Percentiles rank a stretch among this genome's conserved stretches.
Conservation (phyloP, 441 rosid species). For the Breynia disticha region DNA sequence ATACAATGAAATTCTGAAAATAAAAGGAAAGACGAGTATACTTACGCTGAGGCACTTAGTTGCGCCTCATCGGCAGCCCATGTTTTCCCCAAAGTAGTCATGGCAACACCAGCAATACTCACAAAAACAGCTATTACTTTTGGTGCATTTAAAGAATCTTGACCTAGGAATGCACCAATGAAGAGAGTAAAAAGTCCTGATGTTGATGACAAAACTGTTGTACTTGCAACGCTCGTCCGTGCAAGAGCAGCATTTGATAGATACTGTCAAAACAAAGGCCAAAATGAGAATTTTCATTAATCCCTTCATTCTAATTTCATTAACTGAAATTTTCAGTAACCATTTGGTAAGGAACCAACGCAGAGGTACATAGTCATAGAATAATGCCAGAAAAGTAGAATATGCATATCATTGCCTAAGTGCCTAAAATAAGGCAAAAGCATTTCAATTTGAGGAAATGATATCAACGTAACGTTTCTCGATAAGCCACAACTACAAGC, state of each 20-base stretch:
- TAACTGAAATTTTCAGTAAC: neutral
- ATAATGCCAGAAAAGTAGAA: too few relatives aligned
- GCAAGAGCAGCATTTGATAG: conserved; percentile 97
- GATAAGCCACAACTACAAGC: neutral
- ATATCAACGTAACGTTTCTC: too few relatives aligned
- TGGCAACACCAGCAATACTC: conserved; percentile 92
- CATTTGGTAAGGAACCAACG: neutral
- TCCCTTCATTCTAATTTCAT: conserved; percentile 3
- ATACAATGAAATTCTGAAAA: neutral
- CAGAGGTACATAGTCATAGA: too few relatives aligned
- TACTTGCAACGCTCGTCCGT: conserved; percentile 94
- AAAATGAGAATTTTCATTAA: conserved; percentile 1
- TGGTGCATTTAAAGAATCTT: conserved; percentile 71
- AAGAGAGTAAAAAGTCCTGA: conserved; percentile 96
- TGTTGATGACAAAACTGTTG: conserved; percentile 91
- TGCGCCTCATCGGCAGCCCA: conserved; percentile 91
- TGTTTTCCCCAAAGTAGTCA: conserved; percentile 92
- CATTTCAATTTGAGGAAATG: too few relatives aligned
- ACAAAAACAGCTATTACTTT: conserved; percentile 85
- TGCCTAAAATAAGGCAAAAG: too few relatives aligned
- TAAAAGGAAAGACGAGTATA: conserved; percentile 4
- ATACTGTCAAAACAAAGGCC: conserved; percentile 40
- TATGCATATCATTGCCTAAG: too few relatives aligned
- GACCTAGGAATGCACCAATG: conserved; percentile 81
- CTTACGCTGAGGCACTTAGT: conserved; percentile 52